Evolutionary conservation across 768 basidiomycete species (phyloP).

Genomic region (Calocybe gangraenosa): DNA sequence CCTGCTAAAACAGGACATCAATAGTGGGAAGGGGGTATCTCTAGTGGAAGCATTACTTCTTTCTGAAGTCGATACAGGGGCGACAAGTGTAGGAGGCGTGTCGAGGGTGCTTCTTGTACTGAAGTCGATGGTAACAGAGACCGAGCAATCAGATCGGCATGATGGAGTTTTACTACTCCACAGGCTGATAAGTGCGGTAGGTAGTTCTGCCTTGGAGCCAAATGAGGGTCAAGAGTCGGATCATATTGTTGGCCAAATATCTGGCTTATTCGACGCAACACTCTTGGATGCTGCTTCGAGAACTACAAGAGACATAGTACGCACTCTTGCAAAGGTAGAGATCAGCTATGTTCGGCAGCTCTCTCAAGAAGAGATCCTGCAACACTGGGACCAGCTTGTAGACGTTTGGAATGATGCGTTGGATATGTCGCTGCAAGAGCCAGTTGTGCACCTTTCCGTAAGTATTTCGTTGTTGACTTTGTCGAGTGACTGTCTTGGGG

Average conservation of each 20-base stretch:
- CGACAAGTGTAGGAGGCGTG: conserved; percentile 17
- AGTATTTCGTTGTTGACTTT: conserved; percentile 1
- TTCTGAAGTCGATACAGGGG: conserved; percentile 1
- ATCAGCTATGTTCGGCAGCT: conserved; percentile 26
- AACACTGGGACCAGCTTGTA: conserved; percentile 34
- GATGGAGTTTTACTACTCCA: conserved; percentile 33
- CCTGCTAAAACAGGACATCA: conserved; percentile 43
- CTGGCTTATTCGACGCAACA: conserved; percentile 41
- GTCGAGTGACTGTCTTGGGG: background rate
- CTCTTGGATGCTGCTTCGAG: conserved; percentile 26
- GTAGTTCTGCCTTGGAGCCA: conserved; percentile 3
- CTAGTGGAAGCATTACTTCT: conserved; percentile 38
- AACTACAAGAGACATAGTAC: conserved; percentile 22
- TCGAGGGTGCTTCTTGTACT: conserved; percentile 33
- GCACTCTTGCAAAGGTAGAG: conserved; percentile 20
- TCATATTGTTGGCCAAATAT: conserved; percentile 22
- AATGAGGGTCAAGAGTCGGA: conserved; percentile 4
- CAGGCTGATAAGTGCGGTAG: conserved; percentile 29
- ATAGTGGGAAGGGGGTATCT: conserved; percentile 37
- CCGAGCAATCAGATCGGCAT: conserved; percentile 19
- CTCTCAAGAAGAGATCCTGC: conserved; percentile 32
- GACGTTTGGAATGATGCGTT: conserved; percentile 32
- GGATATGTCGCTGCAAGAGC: conserved; percentile 12
- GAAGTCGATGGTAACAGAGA: conserved; percentile 30
- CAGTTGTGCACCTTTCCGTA: conserved; percentile 18